Conservation (phyloP, 1,139 yeast species). For the Zygoascus hellenicus region DNA sequence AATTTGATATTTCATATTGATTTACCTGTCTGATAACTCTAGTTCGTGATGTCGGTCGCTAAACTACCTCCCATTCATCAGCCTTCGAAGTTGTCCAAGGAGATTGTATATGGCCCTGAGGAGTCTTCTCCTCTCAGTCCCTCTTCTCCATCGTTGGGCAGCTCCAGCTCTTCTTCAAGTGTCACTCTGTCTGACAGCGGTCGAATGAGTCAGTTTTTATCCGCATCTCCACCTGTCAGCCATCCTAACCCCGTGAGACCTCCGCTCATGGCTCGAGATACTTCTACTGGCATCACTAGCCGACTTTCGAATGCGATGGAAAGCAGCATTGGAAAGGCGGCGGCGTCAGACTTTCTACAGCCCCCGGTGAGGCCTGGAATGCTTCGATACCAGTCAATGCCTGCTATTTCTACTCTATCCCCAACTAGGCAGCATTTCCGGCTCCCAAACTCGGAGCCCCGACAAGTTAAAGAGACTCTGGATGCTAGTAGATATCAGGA, state of each 20-base stretch:
- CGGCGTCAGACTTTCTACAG: not conserved
- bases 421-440: constrained; percentile 37
- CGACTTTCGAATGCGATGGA: too few relatives aligned
- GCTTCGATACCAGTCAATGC: constrained; percentile 33
- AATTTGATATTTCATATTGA: too few relatives aligned
- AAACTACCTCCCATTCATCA: not conserved
- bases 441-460: constrained; percentile 31
- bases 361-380: constrained; percentile 19
- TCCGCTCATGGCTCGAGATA: too few relatives aligned
- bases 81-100: constrained; percentile 2
- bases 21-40: too few relatives aligned
- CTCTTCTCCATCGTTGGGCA: not conserved
- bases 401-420: constrained; percentile 27
- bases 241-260: not conserved
- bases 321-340: not conserved
- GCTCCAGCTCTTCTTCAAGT: not conserved
- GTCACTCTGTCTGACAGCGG: not conserved
- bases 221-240: not conserved
- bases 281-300: too few relatives aligned
- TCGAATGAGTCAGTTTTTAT: not conserved
- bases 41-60: not conserved
- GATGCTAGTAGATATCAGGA: constrained; percentile 30
- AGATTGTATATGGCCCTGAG: not conserved
- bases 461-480: constrained; percentile 37
- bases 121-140: not conserved